Conservation (phyloP, 768 basidiomycete species). For the Boletus vermiculosoides region DNA sequence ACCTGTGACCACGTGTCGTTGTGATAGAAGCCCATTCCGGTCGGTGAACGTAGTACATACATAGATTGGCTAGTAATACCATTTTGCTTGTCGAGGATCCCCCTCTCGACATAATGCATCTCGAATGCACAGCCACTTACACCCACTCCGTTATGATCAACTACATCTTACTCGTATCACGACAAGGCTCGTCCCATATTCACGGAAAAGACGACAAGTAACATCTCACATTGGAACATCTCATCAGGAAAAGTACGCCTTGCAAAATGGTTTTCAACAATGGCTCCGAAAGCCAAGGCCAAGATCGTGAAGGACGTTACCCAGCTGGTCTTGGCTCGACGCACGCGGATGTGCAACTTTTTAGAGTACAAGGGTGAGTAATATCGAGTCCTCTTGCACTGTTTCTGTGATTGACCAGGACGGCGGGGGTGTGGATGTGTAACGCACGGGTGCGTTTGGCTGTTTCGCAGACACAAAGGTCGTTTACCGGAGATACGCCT, state of each 20-base stretch:
- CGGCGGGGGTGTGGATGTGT: neutral
- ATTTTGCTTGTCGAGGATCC: neutral
- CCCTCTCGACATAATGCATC: neutral
- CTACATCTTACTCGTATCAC: conserved; percentile 90
- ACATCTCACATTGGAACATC: conserved; percentile 10
- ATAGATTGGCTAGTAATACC: conserved; percentile 5
- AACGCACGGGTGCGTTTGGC: neutral
- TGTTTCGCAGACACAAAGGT: conserved; percentile 67
- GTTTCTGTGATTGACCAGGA: conserved; percentile 30
- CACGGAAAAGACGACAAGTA: neutral
- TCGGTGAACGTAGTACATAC: neutral
- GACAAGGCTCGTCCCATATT: conserved; percentile 63
- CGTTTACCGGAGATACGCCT: conserved; percentile 93
- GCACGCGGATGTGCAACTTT: conserved; percentile 93
- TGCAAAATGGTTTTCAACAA: conserved; percentile 93
- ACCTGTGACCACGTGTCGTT: neutral
- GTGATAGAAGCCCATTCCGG: neutral
- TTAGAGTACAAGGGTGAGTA: conserved; percentile 89
- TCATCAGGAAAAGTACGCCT: conserved; percentile 83
- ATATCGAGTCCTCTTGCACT: neutral
- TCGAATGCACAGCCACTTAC: conserved; percentile 27
- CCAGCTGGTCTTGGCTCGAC: conserved; percentile 83
- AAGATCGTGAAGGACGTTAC: conserved; percentile 97
- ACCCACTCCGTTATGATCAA: conserved; percentile 60
- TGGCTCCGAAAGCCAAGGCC: conserved; percentile 74